Percentiles rank a stretch among this genome's conserved stretches.
Evolutionary conservation across 164 flowering plant species (phyloP).

Genomic region (Tinospora cordifolia): DNA sequence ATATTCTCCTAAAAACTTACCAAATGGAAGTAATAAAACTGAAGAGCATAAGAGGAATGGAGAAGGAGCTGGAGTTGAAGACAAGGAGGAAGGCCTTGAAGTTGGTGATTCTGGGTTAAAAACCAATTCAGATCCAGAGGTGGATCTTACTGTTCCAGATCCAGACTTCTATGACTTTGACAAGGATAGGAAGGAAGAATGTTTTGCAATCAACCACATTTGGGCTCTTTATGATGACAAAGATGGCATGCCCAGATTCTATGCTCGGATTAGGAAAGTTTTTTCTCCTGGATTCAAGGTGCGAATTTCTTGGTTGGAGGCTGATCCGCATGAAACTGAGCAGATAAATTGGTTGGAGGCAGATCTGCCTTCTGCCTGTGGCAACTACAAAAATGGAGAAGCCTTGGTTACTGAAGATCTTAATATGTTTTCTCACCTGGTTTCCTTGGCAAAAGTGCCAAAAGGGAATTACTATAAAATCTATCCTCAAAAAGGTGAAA

Average conservation of each 20-base stretch:
- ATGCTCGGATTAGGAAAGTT: constrained; percentile 53
- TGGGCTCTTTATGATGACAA: constrained; percentile 76
- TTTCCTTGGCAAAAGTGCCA: constrained; percentile 27
- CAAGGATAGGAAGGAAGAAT: constrained; percentile 28
- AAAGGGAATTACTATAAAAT: constrained; percentile 20
- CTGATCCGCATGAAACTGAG: constrained; percentile 35
- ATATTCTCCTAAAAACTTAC: constrained; percentile 15
- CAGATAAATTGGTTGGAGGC: constrained; percentile 33
- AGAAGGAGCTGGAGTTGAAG: constrained; percentile 7
- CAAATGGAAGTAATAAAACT: constrained; percentile 14
- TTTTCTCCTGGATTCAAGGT: constrained; percentile 40
- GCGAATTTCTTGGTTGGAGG: constrained; percentile 69
- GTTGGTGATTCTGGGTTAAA: constrained; percentile 13
- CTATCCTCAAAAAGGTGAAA: constrained; percentile 63
- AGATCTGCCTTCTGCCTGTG: constrained; percentile 62
- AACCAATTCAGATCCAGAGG: constrained; percentile 15
- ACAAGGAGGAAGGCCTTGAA: constrained; percentile 1
- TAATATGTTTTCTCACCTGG: constrained; percentile 56
- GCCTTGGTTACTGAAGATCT: constrained; percentile 27
- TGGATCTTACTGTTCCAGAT: constrained; percentile 30
- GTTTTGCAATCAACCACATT: constrained; percentile 52
- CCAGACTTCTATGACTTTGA: constrained; percentile 71
- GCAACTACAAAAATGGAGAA: constrained; percentile 42
- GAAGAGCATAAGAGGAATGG: constrained; percentile 8
- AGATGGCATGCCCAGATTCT: constrained; percentile 90